phyloP scores from a whole-genome alignment of 129 eudicot species.

The Apium graveolens region DNA sequence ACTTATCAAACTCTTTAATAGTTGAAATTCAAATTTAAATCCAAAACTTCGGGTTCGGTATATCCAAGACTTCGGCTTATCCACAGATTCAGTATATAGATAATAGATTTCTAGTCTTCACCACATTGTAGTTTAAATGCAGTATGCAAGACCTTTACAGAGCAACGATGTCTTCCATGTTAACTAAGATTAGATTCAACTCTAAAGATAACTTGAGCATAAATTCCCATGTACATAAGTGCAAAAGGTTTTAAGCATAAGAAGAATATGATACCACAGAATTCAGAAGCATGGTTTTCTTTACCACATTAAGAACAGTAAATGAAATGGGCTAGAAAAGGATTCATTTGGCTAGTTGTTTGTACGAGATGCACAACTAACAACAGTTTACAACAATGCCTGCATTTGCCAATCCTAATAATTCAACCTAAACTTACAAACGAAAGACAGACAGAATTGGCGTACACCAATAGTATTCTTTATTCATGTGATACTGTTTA shows the following conservation, averaged over 20 bases:
- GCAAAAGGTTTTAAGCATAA: neutral
- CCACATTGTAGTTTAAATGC: too few relatives aligned
- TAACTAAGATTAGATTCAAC: neutral
- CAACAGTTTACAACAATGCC: neutral
- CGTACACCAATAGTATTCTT: neutral
- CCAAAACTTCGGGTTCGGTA: too few relatives aligned
- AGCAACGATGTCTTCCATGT: neutral
- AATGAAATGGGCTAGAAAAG: neutral
- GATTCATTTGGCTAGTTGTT: slow-evolving; percentile 2
- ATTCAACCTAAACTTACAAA: neutral
- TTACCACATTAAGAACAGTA: neutral
- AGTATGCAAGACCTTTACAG: neutral
- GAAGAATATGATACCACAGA: neutral
- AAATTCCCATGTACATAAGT: neutral
- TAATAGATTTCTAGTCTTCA: too few relatives aligned
- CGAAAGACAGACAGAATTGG: neutral
- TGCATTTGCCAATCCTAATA: neutral
- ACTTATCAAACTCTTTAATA: too few relatives aligned
- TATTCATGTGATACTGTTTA: neutral
- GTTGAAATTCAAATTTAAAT: too few relatives aligned
- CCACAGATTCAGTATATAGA: too few relatives aligned
- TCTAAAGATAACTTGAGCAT: neutral
- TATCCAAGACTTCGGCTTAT: too few relatives aligned
- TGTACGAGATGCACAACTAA: slow-evolving; percentile 16
- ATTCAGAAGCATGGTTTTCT: neutral